Percentiles rank a stretch among this genome's conserved stretches.
These are phyloP conservation scores for Funneliformis mosseae DNA, from an alignment of 192 early-diverging fungal species.

Conservation along the genomic window DNA sequence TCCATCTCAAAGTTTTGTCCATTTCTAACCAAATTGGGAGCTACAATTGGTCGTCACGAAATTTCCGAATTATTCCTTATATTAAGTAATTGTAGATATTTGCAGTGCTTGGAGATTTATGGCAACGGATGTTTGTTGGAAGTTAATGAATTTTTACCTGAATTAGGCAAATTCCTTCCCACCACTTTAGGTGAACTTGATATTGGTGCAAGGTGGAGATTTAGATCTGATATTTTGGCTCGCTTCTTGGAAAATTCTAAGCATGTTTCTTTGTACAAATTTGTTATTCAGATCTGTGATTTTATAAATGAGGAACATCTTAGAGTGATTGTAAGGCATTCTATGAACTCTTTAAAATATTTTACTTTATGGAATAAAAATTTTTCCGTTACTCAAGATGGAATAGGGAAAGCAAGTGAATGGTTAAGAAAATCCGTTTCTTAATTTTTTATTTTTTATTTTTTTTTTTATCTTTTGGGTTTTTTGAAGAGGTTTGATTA, in stretches of 20 bases:
- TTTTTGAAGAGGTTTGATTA: no score
- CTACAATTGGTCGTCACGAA: neutral
- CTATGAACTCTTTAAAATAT: neutral
- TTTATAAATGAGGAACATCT: conserved; percentile 16
- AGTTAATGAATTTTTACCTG: conserved; percentile 1
- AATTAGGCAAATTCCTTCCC: neutral
- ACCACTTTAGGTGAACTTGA: neutral
- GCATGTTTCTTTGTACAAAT: neutral
- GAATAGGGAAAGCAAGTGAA: conserved; percentile 7
- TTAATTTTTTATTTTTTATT: no score
- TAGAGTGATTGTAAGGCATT: neutral
- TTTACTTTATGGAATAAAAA: conserved; percentile 6
- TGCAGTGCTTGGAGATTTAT: neutral
- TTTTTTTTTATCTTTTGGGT: no score
- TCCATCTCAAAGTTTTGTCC: neutral
- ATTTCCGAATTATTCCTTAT: conserved; percentile 1
- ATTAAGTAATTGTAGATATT: neutral
- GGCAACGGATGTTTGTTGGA: neutral
- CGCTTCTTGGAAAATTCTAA: neutral
- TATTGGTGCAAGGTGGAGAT: conserved; percentile 3
- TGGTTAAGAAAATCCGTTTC: conserved; percentile 9
- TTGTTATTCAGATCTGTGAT: conserved; percentile 1
- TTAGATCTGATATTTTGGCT: neutral
- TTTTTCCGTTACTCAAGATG: neutral
- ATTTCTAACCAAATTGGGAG: neutral